phyloP scores from a whole-genome alignment of 768 basidiomycete genomes.

The Pleurotus salmoneostramineus region DNA sequence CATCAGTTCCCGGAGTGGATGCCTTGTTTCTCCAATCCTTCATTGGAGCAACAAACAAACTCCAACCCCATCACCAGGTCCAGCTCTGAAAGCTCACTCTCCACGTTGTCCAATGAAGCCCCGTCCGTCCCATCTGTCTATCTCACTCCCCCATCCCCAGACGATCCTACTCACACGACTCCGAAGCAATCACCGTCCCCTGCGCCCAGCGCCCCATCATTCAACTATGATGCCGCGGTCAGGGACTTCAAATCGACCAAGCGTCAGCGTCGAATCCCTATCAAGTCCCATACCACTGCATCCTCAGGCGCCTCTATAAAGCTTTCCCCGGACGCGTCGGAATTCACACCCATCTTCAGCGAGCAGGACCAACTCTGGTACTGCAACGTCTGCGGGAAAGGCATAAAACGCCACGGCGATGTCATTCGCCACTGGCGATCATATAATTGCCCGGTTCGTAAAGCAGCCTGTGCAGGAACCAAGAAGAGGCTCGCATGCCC shows the following conservation, averaged over 20 bases:
- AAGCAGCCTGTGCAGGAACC: background rate
- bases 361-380: constrained; percentile 3
- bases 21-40: background rate
- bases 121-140: background rate
- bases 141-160: background rate
- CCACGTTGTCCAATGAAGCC: background rate
- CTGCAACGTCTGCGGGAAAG: constrained; percentile 6
- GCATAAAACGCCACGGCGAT: constrained; percentile 6
- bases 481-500: constrained; percentile 2
- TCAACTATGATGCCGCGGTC: constrained; percentile 4
- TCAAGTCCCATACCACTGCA: constrained; percentile 3
- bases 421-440: constrained; percentile 7
- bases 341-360: background rate
- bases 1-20: background rate
- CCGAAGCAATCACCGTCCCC: background rate
- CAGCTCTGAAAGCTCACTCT: background rate
- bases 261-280: background rate
- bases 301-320: constrained; percentile 5
- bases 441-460: constrained; percentile 4
- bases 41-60: background rate
- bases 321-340: background rate
- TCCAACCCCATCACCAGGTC: background rate
- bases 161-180: background rate
- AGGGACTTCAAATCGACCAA: constrained; percentile 3
- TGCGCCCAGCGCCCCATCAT: background rate